Evolutionary conservation across 1,284 basidiomycete species (phyloP), one percentile per base, ranked within the genome.

Genomic region (Takashimella koratensis): DNA sequence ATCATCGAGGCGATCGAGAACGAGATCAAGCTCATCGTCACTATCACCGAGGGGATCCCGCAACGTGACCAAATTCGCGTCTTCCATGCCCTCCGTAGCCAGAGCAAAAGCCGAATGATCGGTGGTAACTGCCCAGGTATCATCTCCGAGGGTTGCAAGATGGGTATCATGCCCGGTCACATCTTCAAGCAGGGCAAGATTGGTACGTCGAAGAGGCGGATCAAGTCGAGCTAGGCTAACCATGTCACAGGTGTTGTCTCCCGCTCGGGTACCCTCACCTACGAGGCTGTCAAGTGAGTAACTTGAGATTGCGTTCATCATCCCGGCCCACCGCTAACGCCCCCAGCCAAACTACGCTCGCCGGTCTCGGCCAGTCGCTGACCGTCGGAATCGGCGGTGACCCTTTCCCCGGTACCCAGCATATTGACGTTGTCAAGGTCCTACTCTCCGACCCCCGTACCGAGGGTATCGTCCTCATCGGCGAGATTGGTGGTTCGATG

Each of bases 401-500:
- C 78, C 96, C 96, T 20, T 99, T 98, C 90, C 66, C 66, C 52
- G 73, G 75, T 56, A 97, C 92, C 42, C 90, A 90, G 76, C 95
- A 93, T 76, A 76, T 97, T 61, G 96, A 99, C 76, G 91, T 93
- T 54, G 82, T 99, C 78, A 98, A 96, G 77, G 84, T 98, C 59
- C 91, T 98, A 80, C 85, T 99, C 56, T 86, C 94, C 27, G 95
- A 99, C 73, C 86, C 88, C 61, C 84, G 86, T 56, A 97, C 93
- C 2, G 84, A 96, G 79, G 93, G 92, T 67, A 94, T 99, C 63
- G 95, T 99, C 53, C 81, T 98, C 64, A 99, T 99, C 68, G 96
- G 96, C 64, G 96, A 99, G 78, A 99, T 99, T 68, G 96, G 96
- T 66, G 96, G 96, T 24, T 87, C 88, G 19, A 98, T 98, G 94